Evolutionary conservation across 257 asterid genomes (phyloP).

Genomic region (Solanum dulcamara): DNA sequence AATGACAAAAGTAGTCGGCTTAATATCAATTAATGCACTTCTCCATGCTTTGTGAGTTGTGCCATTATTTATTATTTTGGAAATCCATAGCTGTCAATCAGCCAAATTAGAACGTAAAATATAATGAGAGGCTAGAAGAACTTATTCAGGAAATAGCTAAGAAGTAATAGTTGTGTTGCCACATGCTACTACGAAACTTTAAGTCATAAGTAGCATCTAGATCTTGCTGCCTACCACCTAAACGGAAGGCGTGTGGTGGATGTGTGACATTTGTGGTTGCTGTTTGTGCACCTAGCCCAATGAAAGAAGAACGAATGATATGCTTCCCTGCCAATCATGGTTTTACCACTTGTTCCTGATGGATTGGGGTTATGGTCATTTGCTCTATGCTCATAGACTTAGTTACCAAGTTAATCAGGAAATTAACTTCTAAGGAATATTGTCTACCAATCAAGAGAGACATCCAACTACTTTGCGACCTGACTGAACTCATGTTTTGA

Average conservation of each 20-base stretch:
- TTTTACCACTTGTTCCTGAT: not conserved
- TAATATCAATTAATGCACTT: not conserved
- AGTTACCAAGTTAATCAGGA: not conserved
- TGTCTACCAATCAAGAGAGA: not conserved
- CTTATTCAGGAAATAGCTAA: not conserved
- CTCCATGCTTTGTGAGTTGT: not conserved
- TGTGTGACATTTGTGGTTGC: not conserved
- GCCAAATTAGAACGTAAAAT: not conserved
- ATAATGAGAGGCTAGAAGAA: not conserved
- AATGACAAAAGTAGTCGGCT: not conserved
- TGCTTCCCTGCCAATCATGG: not conserved
- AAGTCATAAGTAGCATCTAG: not conserved
- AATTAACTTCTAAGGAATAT: not conserved
- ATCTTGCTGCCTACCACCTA: not conserved
- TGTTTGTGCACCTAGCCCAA: not conserved
- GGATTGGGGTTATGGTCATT: not conserved
- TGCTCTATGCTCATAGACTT: not conserved
- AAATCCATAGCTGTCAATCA: not conserved
- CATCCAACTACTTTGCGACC: not conserved
- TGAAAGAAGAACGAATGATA: not conserved
- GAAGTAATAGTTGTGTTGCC: not conserved
- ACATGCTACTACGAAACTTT: not conserved
- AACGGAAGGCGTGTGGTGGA: not conserved
- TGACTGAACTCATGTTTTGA: not conserved
- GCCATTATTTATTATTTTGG: not conserved